Conservation (phyloP, 768 basidiomycete genomes). For the Hygrophoropsis aurantiaca region DNA sequence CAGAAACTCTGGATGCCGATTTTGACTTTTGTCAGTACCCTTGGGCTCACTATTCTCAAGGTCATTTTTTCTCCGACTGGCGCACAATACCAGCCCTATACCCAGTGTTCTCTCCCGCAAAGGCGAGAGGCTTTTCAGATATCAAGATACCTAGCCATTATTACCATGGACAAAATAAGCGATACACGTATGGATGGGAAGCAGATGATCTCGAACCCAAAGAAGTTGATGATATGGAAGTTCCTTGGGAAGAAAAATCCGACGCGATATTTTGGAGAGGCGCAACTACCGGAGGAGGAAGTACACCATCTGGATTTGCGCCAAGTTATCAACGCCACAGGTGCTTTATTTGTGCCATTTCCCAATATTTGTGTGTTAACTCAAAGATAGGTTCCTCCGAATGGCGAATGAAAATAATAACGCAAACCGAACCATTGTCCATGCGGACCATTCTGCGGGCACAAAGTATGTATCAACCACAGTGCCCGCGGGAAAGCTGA, state of each 20-base stretch:
- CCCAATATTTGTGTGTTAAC: not conserved
- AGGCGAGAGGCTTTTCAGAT: constrained; percentile 81
- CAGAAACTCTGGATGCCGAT: constrained; percentile 54
- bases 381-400: constrained; percentile 58
- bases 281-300: constrained; percentile 93
- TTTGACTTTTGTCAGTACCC: constrained; percentile 82
- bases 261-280: constrained; percentile 93
- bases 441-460: constrained; percentile 63
- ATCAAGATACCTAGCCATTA: constrained; percentile 96
- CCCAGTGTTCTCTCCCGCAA: constrained; percentile 93
- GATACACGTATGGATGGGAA: constrained; percentile 94
- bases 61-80: constrained; percentile 98
- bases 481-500: constrained; percentile 61
- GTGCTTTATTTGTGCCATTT: constrained; percentile 32
- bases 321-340: constrained; percentile 86
- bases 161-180: constrained; percentile 79
- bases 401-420: constrained; percentile 60
- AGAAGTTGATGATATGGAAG: constrained; percentile 82
- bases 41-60: constrained; percentile 83
- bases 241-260: constrained; percentile 86
- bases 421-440: constrained; percentile 61
- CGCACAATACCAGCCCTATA: constrained; percentile 84
- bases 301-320: constrained; percentile 80
- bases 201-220: constrained; percentile 67
- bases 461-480: constrained; percentile 57